Conservation (phyloP, 192 early-diverging fungal species). For the Lobosporangium transversale region DNA sequence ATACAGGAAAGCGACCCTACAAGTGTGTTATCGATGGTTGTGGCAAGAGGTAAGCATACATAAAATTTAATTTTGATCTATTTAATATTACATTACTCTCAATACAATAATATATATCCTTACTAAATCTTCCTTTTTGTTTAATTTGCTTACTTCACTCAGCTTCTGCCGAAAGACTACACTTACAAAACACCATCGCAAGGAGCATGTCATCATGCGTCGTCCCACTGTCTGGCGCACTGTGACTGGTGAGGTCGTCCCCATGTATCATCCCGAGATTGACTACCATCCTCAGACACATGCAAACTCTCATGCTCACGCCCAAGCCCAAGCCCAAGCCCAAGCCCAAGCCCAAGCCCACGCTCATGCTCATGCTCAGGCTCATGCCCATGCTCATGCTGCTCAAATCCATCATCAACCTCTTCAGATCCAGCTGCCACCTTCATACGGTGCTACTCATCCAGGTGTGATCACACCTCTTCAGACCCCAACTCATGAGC, state of each 20-base stretch:
- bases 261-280: slow-evolving; percentile 12
- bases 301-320: neutral
- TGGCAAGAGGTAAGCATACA: slow-evolving; percentile 59
- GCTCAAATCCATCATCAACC: too few species aligned
- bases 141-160: neutral
- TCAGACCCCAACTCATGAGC: slow-evolving; percentile 42
- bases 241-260: slow-evolving; percentile 8
- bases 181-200: slow-evolving; percentile 61
- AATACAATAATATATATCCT: neutral
- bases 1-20: slow-evolving; percentile 77
- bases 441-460: slow-evolving; percentile 23
- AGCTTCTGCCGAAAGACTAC: slow-evolving; percentile 66
- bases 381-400: too few species aligned
- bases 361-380: neutral
- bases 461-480: slow-evolving; percentile 24
- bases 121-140: neutral
- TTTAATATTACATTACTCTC: too few species aligned
- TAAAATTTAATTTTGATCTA: too few species aligned
- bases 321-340: too few species aligned
- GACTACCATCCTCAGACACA: slow-evolving; percentile 24
- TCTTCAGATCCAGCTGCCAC: slow-evolving; percentile 43
- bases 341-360: too few species aligned
- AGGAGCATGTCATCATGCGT: slow-evolving; percentile 42
- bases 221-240: slow-evolving; percentile 38
- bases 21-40: slow-evolving; percentile 60